phyloP scores from a whole-genome alignment of 345 rosid species.

The Passiflora organensis region DNA sequence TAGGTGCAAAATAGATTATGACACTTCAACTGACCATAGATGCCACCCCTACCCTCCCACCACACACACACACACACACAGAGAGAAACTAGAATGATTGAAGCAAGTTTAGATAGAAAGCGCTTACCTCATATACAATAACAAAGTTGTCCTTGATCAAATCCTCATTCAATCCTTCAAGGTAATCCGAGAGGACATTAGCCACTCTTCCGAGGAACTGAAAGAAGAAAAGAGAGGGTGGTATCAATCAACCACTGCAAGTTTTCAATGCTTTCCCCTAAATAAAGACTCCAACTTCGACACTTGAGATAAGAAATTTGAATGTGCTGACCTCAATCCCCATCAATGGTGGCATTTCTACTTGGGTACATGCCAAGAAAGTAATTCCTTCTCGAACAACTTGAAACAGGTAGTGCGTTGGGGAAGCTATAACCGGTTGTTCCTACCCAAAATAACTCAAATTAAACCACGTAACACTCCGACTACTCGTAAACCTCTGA shows the following conservation, averaged over 20 bases:
- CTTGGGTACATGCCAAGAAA: slow-evolving; percentile 89
- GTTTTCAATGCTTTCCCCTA: slow-evolving; percentile 1
- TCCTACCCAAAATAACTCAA: slow-evolving; percentile 32
- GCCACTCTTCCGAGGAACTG: slow-evolving; percentile 96
- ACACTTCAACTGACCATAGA: too few relatives aligned
- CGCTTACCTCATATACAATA: slow-evolving; percentile 80
- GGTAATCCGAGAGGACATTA: slow-evolving; percentile 74
- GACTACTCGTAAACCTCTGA: background rate
- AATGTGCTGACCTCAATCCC: slow-evolving; percentile 65
- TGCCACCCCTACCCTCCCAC: too few relatives aligned
- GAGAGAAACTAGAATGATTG: background rate
- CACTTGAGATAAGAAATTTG: background rate
- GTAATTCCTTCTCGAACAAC: slow-evolving; percentile 81
- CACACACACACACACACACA: too few relatives aligned
- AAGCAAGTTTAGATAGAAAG: background rate
- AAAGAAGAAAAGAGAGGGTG: slow-evolving; percentile 14
- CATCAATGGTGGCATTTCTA: slow-evolving; percentile 97
- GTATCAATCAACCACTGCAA: slow-evolving; percentile 14
- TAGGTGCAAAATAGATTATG: too few relatives aligned
- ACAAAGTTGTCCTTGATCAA: slow-evolving; percentile 87
- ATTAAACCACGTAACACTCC: background rate
- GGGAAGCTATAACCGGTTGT: slow-evolving; percentile 84
- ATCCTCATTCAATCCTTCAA: slow-evolving; percentile 95
- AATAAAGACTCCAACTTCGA: background rate
- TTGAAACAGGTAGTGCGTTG: slow-evolving; percentile 93